These are phyloP conservation scores for Talaromyces atroroseus DNA, from an alignment of 2,329 filamentous ascomycete species.

Conservation along the genomic window DNA sequence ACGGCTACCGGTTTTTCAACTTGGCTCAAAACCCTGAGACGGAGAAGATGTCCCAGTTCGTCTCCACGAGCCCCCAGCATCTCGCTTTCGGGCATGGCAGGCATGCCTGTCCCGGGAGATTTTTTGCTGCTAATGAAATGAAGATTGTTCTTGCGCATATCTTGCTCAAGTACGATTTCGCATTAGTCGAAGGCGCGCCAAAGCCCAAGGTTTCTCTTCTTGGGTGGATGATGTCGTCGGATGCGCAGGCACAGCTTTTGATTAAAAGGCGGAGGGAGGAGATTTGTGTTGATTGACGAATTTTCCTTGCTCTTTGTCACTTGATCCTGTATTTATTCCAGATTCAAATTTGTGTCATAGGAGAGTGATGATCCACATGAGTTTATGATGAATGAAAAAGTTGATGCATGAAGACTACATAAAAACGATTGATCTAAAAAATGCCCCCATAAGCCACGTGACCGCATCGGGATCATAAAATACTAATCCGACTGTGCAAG, in stretches of 20 bases:
- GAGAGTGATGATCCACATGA: too few relatives aligned
- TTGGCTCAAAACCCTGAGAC: constrained; percentile 28
- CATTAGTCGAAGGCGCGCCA: neutral
- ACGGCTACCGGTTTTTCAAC: constrained; percentile 48
- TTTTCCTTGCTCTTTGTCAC: neutral
- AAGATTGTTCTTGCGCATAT: constrained; percentile 26
- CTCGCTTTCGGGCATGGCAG: constrained; percentile 55
- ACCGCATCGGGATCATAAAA: neutral
- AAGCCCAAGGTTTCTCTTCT: neutral
- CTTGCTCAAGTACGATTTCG: constrained; percentile 26
- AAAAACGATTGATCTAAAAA: too few relatives aligned
- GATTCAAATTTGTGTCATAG: too few relatives aligned
- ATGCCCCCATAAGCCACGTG: neutral
- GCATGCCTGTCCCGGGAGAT: constrained; percentile 39
- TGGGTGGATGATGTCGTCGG: constrained; percentile 1
- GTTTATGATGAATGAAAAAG: too few relatives aligned
- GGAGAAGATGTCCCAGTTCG: constrained; percentile 45
- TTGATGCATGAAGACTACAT: too few relatives aligned
- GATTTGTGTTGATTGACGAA: constrained; percentile 1
- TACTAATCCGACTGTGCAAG: too few relatives aligned
- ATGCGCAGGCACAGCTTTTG: constrained; percentile 3
- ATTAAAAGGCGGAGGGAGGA: constrained; percentile 11
- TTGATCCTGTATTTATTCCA: neutral
- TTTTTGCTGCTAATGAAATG: constrained; percentile 23
- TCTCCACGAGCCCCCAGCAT: constrained; percentile 49